Percentiles rank a stretch among this genome's conserved stretches.
Evolutionary conservation across 768 basidiomycete species (phyloP).

Genomic region (Lactifluus hygrophoroides): DNA sequence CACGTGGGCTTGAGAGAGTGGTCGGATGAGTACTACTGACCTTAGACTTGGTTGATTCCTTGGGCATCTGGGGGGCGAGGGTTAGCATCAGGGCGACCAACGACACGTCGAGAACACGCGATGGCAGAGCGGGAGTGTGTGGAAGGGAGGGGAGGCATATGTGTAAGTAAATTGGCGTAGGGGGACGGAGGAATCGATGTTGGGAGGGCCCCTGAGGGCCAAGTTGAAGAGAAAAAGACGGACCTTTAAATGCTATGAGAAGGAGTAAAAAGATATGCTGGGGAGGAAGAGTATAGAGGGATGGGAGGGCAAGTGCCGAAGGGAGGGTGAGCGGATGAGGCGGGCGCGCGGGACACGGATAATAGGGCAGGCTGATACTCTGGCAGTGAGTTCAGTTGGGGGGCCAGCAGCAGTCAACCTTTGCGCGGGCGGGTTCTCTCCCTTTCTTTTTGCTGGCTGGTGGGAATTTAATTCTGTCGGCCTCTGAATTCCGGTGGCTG

Average conservation of each 20-base stretch:
- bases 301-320: constrained; percentile 5
- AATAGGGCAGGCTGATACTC: constrained; percentile 8
- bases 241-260: constrained; percentile 7
- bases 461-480: constrained; percentile 13
- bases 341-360: constrained; percentile 15
- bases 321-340: constrained; percentile 10
- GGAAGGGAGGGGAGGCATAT: background rate
- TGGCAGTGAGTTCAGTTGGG: constrained; percentile 6
- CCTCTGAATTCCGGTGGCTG: constrained; percentile 9
- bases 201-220: background rate
- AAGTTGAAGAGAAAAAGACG: background rate
- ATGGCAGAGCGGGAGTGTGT: constrained; percentile 17
- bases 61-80: constrained; percentile 57
- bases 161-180: background rate
- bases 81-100: constrained; percentile 30
- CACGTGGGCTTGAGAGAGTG: constrained; percentile 13
- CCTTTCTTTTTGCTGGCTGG: background rate
- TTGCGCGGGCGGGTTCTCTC: background rate
- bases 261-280: background rate
- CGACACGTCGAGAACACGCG: constrained; percentile 33
- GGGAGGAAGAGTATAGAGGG: background rate
- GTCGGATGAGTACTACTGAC: constrained; percentile 34
- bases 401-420: constrained; percentile 16
- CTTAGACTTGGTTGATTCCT: constrained; percentile 62
- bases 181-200: constrained; percentile 10